Base-by-base conservation (phyloP, 495 filamentous ascomycete species). In the Xylaria palmicola region DNA sequence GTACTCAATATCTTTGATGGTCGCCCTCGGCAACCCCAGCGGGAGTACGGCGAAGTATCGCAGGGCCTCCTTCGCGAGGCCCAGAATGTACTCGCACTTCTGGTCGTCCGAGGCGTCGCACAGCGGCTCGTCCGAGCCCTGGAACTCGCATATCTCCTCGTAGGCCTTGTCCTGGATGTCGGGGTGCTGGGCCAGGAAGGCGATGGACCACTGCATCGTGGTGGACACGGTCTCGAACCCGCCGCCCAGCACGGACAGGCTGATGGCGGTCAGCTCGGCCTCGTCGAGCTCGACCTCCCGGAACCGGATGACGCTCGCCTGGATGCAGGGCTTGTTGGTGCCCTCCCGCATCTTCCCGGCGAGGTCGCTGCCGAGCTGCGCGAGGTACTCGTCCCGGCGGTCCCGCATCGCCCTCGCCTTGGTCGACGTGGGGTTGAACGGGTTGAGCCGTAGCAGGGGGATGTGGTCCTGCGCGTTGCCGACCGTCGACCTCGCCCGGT, bases 391-490 rank as follows among this genome's bases (percentile, higher is more conserved):
- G 62, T 88, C 84, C 19, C 86, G 75, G 15, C 86, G 77, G 41
- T 77, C 66, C n/a, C 85, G 75, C 77, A 87, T 83, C 59, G 85
- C 79, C 17, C 77, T 76, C 5, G 85, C 85, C 59, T 79, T 81
- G 34, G 70, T 69, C 0, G 79, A 79, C 6, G 77, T 81, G 19
- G 68, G 65, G 58, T 68, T 86, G 56, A 85, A 79, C 0, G 85
- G 84, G 59, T 85, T 84, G 13, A 86, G 64, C 1, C 85, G 76
- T 32, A 89, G 65, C 0, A 88, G 65, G 15, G 85, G 85, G 10
- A 89, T 82, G 61, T 88, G 87, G 56, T 89, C 85, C 65, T 88
- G 85, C 20, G 85, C 61, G 54, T 88, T 88, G 13, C 84, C 83
- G 0, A 84, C 84, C 12, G 85, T 87, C 36, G 79, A 84, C 27